Evolutionary conservation across 257 asterid genomes (phyloP), one percentile per base, ranked within the genome.

Genomic region (Nicotiana tabacum): DNA sequence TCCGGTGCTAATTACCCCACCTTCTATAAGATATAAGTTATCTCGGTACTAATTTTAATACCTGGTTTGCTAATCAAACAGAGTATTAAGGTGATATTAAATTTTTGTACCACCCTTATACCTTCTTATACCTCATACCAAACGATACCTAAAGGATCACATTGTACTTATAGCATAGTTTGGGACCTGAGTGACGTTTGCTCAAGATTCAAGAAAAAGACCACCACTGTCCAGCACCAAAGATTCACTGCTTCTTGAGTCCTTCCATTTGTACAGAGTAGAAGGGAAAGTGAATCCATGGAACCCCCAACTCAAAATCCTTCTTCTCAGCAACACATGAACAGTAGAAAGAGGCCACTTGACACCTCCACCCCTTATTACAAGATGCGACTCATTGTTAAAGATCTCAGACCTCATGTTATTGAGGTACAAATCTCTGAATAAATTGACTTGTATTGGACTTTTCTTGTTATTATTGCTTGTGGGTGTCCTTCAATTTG

Each of bases 321-420:
- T 33, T 37, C 86, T 13, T 51, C 84, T 2, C 87, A 84, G 58
- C 29, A 46, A 61, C 21, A 53, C 7, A 66, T 27, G 74, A 85
- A 85, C 90, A 90, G 12, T 43, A 43, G 90, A 66, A 92, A 93
- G 84, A 91, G 97, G 80, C 86, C 93, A 77, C 89, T 89, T 30
- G 91, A 91, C 70, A 51, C 56, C 9, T 12, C 86, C 68, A 82
- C 96, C 62, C 94, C 96, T 29, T 87, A 88, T 85, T 91, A 83
- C 94, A 92, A 93, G 87, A 90, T 95, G 90, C 91, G 94, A 24
- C 83, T 88, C 33, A 80, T 87, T 84, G 83, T 95, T 81, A 90
- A 82, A 87, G 95, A 95, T 74, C 95, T 95, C 83, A 94, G 97
- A 7, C 98, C 98, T 51, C 92, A 89, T 89, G 88, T 95, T 89